Base-by-base conservation (phyloP, 2,329 filamentous ascomycete genomes). In the Claviceps monticola region DNA sequence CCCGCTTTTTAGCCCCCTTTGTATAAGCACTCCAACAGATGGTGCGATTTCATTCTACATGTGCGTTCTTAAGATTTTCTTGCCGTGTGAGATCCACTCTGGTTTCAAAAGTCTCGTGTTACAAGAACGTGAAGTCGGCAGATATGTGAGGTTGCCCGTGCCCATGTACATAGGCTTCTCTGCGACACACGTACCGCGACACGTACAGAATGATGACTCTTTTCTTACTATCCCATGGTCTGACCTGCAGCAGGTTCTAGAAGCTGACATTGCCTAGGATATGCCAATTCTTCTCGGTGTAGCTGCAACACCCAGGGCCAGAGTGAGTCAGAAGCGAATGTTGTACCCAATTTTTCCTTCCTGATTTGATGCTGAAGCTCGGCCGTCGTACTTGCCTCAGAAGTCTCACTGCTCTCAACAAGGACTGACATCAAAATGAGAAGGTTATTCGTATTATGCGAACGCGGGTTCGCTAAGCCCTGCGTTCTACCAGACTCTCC, bases 371-470 rank as follows among this genome's bases (percentile, higher is more conserved):
- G 36, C 19, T 17, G 13, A 7, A 36, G 23, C 14, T 38, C 16
- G 26, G 16, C 19, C n/a, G 38, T 11, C 13, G 16, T 26, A 9
- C 13, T 49, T 34, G 38, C 9, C 26, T 14, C 17, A n/a, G 5
- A 38, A 17, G 11, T n/a, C 17, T 42, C 46, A 42, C 23, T 14
- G 23, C 19, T 16, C 17, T 60, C 57, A 56, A 56, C 57, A 53
- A 54, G 49, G 43, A 60, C 64, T 66, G 52, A 62, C 59, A 49
- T 59, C 54, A 46, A 41, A 55, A 44, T 48, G 29, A 51, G 44
- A 60, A 88, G 86, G 84, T 60, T 84, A 77, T 61, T 84, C 82
- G 29, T 90, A 88, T 67, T 89, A 87, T 69, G 79, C 79, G 39
- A 73, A 72, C 48, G 74, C 84, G 48, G 74, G 72, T 45, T 77